These are phyloP conservation scores for Cladosporium sp. DNA, from an alignment of 2,329 filamentous ascomycete species.

Conservation along the genomic window DNA sequence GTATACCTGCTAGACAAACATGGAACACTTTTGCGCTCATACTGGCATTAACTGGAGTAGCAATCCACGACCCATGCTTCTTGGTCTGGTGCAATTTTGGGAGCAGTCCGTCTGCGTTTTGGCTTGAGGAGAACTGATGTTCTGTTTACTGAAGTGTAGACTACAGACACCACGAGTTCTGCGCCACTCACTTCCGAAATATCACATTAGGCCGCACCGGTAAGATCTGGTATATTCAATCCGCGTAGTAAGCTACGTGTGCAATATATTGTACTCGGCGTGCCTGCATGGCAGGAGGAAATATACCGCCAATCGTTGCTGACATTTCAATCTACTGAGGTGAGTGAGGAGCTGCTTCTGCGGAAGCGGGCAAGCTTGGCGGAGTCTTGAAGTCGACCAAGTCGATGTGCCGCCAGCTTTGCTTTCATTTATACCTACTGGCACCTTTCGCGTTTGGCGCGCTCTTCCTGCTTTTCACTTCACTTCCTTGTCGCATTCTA, in stretches of 20 bases:
- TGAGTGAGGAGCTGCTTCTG: background rate
- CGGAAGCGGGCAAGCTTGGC: constrained; percentile 3
- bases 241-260: background rate
- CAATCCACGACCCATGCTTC: background rate
- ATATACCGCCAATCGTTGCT: background rate
- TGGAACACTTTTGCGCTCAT: background rate
- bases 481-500: background rate
- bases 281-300: background rate
- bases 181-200: background rate
- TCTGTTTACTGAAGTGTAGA: background rate
- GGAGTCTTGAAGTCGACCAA: constrained; percentile 2
- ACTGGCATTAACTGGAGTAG: background rate
- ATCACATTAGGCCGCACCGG: background rate
- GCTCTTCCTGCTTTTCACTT: background rate
- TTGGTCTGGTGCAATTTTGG: background rate
- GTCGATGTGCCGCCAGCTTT: constrained; percentile 12
- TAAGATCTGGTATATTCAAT: background rate
- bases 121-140: background rate
- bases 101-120: background rate
- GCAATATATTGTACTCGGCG: background rate
- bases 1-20: background rate
- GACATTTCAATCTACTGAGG: constrained; percentile 1
- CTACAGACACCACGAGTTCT: background rate
- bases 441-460: constrained; percentile 12
- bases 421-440: constrained; percentile 9